Evolutionary conservation across 2,329 filamentous ascomycete genomes (phyloP), one percentile per base, ranked within the genome.

Genomic region (Diaporthe capsici): DNA sequence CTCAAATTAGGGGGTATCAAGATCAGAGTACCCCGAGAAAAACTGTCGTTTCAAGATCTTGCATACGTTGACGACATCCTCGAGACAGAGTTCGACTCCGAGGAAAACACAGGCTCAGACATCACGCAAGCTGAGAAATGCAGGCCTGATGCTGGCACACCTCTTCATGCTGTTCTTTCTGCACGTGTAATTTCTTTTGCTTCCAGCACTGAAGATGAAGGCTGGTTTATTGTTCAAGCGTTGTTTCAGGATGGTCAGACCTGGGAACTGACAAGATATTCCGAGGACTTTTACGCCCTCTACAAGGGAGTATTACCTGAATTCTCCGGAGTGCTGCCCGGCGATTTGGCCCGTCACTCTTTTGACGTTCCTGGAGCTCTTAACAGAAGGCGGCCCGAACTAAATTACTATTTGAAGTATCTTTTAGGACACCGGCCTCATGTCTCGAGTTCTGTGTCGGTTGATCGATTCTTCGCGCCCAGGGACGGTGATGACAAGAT

Each of bases 201-300:
- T 83, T 98, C 97, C 81, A 95, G 12, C 37, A 39, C 95, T 76
- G 96, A 98, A 82, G 95, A 98, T 79, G 98, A 98, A 84, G 98
- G 98, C 85, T 98, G 97, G 95, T 99, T 98, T 81, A 94, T 98
- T 73, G 96, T 99, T 75, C 95, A 98, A 83, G 95, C 94, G 31
- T 90, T 93, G 80, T 91, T 98, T 84, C 95, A 98, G 81, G 96
- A 98, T 82, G 96, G 95, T 63, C 91, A 94, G 61, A 93, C 94
- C 82, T 98, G 95, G 95, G 96, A 98, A 82, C 87, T 99, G 68
- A 96, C 95, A 53, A 92, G 97, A 78, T 97, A 97, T 82, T 98
- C 98, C 82, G 95, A 98, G 83, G 97, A 98, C 86, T 99, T 99
- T 82, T 98, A 98, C 85, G 96, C 98, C 84, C 96, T 98, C 84